Evolutionary conservation across 2,329 filamentous ascomycete genomes (phyloP).

Genomic region (Juglanconis juglandina): DNA sequence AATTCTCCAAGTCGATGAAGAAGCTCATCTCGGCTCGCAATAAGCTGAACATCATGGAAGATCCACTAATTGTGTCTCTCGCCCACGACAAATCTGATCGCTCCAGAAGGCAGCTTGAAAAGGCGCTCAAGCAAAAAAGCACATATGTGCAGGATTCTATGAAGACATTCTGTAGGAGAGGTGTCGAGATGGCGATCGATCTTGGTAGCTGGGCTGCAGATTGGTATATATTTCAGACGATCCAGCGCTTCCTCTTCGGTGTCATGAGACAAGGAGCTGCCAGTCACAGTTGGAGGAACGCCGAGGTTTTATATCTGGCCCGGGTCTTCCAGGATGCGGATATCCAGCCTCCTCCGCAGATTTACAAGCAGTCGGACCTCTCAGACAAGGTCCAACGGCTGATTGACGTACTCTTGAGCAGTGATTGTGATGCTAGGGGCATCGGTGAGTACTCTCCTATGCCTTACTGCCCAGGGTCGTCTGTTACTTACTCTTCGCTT

Average conservation of each 20-base stretch:
- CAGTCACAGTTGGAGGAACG: conserved; percentile 40
- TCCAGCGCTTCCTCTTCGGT: conserved; percentile 32
- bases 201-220: conserved; percentile 69
- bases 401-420: conserved; percentile 46
- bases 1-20: conserved; percentile 35
- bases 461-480: background rate
- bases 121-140: conserved; percentile 38
- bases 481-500: background rate
- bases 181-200: conserved; percentile 48
- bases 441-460: conserved; percentile 42
- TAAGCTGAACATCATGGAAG: conserved; percentile 53
- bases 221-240: conserved; percentile 55
- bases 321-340: conserved; percentile 33
- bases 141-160: conserved; percentile 56
- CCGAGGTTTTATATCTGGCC: conserved; percentile 56
- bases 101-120: conserved; percentile 35
- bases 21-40: conserved; percentile 40
- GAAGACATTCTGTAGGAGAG: conserved; percentile 48
- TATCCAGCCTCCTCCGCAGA: background rate
- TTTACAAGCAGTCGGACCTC: conserved; percentile 28
- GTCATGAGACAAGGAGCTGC: conserved; percentile 22
- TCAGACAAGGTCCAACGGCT: conserved; percentile 59
- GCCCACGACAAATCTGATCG: conserved; percentile 37
- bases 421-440: conserved; percentile 45
- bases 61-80: conserved; percentile 57